These are phyloP conservation scores for Limtongia smithiae DNA, from an alignment of 805 yeast species.

Conservation along the genomic window DNA sequence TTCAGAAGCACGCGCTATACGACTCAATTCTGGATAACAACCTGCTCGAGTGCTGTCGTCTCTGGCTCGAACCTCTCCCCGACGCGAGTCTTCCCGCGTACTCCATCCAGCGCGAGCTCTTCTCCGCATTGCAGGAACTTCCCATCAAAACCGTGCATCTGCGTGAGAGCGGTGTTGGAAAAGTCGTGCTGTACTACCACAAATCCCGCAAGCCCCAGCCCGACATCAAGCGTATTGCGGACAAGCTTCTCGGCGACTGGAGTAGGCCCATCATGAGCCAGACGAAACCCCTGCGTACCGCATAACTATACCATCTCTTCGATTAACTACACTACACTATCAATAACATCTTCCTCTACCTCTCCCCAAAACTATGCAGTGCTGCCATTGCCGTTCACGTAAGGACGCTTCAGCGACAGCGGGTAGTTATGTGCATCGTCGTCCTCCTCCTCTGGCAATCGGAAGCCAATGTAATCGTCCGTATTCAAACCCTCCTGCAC, in stretches of 20 bases:
- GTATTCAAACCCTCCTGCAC: constrained; percentile 64
- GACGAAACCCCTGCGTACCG: too few relatives aligned
- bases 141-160: constrained; percentile 96
- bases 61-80: constrained; percentile 97
- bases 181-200: constrained; percentile 89
- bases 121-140: constrained; percentile 64
- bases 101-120: constrained; percentile 86
- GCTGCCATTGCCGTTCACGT: constrained; percentile 1
- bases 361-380: background rate
- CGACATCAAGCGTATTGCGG: constrained; percentile 80
- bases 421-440: constrained; percentile 34
- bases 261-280: constrained; percentile 82
- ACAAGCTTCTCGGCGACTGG: constrained; percentile 83
- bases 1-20: constrained; percentile 79
- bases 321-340: too few relatives aligned
- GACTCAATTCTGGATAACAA: constrained; percentile 93
- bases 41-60: constrained; percentile 83
- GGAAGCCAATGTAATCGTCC: constrained; percentile 64
- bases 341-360: too few relatives aligned
- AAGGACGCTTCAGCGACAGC: constrained; percentile 24
- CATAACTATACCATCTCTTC: too few relatives aligned
- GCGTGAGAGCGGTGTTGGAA: constrained; percentile 91
- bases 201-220: constrained; percentile 86
- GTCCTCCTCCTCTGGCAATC: constrained; percentile 41
- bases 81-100: constrained; percentile 97